Evolutionary conservation across 1,139 yeast genomes (phyloP), one percentile per base, ranked within the genome.

Genomic region (Nakaseomyces nivariensis): DNA sequence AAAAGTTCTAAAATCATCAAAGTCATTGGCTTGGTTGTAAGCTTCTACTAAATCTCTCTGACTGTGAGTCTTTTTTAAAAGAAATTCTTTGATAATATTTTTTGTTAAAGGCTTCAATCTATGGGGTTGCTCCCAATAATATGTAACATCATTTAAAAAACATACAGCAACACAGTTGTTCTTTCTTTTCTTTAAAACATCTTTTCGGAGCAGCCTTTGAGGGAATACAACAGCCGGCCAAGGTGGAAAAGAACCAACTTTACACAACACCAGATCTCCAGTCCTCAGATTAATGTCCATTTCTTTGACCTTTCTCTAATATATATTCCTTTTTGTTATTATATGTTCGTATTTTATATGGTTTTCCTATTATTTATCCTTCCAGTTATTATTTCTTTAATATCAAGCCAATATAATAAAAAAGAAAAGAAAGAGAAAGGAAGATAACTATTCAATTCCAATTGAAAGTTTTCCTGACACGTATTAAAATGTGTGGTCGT

Each of bases 191-290:
- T 57, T 54, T 46, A 59, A 58, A 5, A 67, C 69, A 42, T 61
- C 66, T 8, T 56, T 54, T 37, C 68, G 61, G 25, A 66, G 56
- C 33, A 61, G 51, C 33, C 64, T 53, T 46, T 63, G 67, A 6
- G 70, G 70, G 36, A 66, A 61, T 6, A 66, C 64, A 4, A 67
- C 68, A 1, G 70, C 69, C 1, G 72, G 72, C 72, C 72, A 69
- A 9, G 67, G 65, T 4, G 69, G 67, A 49, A 58, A 68, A 3
- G 66, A 57, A 1, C 65, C 67, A 32, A 67, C 66, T 49, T 67
- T 67, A 44, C 70, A 66, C 41, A 67, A 56, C 6, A 69, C 72
- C 43, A 67, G 45, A 51, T 63, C 67, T 8, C 71, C 70, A 5
- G 70, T 61, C 45, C 56, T 60, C 44, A 60, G 54, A 34, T 55